Conservation (phyloP, 202 grass and related monocot genomes). For the Panicum hallii region DNA sequence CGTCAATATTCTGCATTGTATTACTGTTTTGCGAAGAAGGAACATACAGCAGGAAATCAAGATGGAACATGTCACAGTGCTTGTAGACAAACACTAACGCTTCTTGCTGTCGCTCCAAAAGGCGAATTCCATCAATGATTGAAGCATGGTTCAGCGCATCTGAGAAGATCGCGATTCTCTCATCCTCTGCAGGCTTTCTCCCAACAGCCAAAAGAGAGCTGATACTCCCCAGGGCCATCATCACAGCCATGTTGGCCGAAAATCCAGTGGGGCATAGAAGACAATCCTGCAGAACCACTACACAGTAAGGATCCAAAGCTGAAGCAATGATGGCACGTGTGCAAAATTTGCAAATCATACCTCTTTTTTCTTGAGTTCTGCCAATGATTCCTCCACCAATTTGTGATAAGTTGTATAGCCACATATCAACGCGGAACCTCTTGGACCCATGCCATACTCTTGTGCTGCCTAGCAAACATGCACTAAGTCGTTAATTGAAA, state of each 20-base stretch:
- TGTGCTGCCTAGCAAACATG: constrained; percentile 64
- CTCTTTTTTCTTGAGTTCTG: constrained; percentile 83
- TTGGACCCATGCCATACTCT: constrained; percentile 83
- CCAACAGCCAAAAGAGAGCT: constrained; percentile 62
- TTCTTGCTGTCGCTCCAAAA: constrained; percentile 71
- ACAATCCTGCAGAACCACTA: constrained; percentile 62
- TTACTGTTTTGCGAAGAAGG: constrained; percentile 38
- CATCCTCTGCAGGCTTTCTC: constrained; percentile 50
- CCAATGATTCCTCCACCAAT: constrained; percentile 72
- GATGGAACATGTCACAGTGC: constrained; percentile 86
- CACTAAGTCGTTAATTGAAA: not conserved
- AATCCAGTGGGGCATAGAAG: constrained; percentile 90
- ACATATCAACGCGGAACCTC: constrained; percentile 84
- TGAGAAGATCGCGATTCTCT: constrained; percentile 84
- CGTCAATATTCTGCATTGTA: constrained; percentile 12
- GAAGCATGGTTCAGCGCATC: constrained; percentile 96
- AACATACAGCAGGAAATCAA: constrained; percentile 82
- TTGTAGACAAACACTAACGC: constrained; percentile 77
- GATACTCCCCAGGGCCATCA: constrained; percentile 76
- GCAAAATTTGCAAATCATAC: constrained; percentile 33
- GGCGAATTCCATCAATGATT: constrained; percentile 86
- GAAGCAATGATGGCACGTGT: not conserved
- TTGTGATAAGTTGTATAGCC: constrained; percentile 83
- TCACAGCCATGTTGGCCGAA: constrained; percentile 88
- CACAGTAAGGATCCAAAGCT: constrained; percentile 1